These are phyloP conservation scores for Chaetomiaceae sp. DNA, from an alignment of 2,329 filamentous ascomycete genomes.

Conservation along the genomic window DNA sequence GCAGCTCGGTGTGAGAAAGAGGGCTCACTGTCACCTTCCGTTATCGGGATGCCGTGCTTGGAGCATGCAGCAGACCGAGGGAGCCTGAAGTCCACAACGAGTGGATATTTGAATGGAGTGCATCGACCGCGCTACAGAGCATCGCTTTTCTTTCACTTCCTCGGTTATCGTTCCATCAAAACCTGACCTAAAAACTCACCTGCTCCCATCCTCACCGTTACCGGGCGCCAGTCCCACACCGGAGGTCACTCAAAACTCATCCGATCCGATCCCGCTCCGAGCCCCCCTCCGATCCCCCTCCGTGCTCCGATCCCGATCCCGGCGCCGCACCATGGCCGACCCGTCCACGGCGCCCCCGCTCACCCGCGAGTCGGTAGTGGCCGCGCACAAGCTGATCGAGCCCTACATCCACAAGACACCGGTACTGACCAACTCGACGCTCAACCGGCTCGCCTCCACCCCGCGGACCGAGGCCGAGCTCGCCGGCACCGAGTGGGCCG, in stretches of 20 bases:
- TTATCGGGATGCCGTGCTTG: conserved; percentile 11
- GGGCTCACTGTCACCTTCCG: conserved; percentile 11
- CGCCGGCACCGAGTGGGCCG: conserved; percentile 52
- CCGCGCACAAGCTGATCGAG: conserved; percentile 69
- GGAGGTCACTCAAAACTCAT: not conserved
- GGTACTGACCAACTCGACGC: conserved; percentile 71
- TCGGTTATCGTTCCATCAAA: too few relatives aligned
- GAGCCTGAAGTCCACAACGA: not conserved
- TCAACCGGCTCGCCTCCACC: conserved; percentile 70
- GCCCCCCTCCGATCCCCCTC: not conserved
- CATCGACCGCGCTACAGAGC: too few relatives aligned
- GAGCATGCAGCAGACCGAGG: not conserved
- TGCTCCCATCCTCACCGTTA: not conserved
- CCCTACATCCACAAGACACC: conserved; percentile 78
- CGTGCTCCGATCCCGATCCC: not conserved
- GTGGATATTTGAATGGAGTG: too few relatives aligned
- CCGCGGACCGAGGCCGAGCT: conserved; percentile 55
- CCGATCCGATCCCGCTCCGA: conserved; percentile 1
- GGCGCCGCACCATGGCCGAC: conserved; percentile 45
- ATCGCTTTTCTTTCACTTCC: too few relatives aligned
- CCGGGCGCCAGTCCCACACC: not conserved
- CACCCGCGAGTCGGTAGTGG: conserved; percentile 65
- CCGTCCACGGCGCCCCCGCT: conserved; percentile 57
- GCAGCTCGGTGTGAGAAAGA: not conserved
- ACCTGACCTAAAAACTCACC: too few relatives aligned